phyloP scores from a whole-genome alignment of 352 stramenopile species.

The Globisporangium polare region DNA sequence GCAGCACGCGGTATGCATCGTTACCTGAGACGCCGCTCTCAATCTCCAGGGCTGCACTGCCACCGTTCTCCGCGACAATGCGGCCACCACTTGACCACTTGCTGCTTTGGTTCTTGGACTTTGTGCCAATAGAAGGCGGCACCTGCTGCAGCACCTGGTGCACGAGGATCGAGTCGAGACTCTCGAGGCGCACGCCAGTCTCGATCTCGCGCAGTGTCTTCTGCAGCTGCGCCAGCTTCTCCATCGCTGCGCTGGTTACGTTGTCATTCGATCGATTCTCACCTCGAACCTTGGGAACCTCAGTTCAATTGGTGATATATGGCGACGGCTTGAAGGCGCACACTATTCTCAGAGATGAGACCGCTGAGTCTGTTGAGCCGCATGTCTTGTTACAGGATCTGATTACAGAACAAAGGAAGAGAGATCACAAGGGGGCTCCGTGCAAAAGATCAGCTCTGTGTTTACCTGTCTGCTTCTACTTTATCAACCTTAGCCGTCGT shows the following conservation, averaged over 20 bases:
- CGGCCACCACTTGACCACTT: background rate
- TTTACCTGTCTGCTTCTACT: background rate
- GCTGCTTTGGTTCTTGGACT: background rate
- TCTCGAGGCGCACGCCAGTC: conserved; percentile 38
- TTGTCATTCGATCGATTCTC: background rate
- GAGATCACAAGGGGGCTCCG: background rate
- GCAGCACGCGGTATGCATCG: conserved; percentile 41
- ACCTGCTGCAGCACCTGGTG: conserved; percentile 40
- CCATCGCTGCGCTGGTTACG: conserved; percentile 12
- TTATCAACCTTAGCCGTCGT: conserved; percentile 1
- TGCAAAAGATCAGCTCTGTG: background rate
- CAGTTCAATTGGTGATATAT: background rate
- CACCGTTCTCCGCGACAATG: background rate
- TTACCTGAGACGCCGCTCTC: conserved; percentile 17
- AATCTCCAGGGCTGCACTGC: background rate
- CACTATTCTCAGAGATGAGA: conserved; percentile 8
- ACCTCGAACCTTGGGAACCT: too few species aligned
- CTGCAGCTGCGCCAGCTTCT: conserved; percentile 39
- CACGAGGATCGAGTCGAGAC: conserved; percentile 45
- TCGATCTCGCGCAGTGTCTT: conserved; percentile 52
- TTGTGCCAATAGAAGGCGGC: background rate
- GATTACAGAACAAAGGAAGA: background rate
- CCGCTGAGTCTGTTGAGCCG: background rate
- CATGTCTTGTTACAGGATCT: background rate
- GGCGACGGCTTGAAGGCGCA: conserved; percentile 1